Conservation (phyloP, 1,284 basidiomycete genomes). For the Trametes pubescens region DNA sequence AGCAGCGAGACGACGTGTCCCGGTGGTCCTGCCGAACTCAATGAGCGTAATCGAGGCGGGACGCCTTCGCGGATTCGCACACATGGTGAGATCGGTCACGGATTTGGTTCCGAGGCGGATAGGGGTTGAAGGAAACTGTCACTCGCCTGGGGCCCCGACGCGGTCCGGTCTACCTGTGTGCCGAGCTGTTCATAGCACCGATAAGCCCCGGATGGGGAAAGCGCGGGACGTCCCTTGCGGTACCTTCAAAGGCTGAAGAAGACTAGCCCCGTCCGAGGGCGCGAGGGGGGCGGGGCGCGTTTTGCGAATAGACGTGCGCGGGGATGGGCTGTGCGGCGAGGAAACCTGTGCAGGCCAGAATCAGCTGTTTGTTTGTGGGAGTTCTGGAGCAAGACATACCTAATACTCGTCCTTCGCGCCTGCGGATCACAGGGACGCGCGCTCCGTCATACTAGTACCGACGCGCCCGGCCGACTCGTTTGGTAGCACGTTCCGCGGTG, state of each 20-base stretch:
- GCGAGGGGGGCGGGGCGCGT: conserved; percentile 15
- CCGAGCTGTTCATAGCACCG: conserved; percentile 35
- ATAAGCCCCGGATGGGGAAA: conserved; percentile 34
- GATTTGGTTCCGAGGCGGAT: conserved; percentile 32
- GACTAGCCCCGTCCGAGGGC: conserved; percentile 26
- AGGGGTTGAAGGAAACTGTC: conserved; percentile 33
- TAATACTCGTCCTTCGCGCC: conserved; percentile 11
- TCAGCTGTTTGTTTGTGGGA: conserved; percentile 20
- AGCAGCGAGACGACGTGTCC: conserved; percentile 15
- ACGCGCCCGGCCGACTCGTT: conserved; percentile 31
- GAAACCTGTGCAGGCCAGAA: conserved; percentile 12
- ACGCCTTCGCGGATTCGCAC: conserved; percentile 25
- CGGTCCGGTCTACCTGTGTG: conserved; percentile 31
- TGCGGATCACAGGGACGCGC: conserved; percentile 34
- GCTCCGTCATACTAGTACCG: conserved; percentile 29
- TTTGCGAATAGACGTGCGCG: conserved; percentile 4
- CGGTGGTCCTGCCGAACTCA: conserved; percentile 22
- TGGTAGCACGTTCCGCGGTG: conserved; percentile 35
- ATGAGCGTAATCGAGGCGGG: conserved; percentile 24
- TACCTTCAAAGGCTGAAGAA: conserved; percentile 29
- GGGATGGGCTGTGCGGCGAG: neutral
- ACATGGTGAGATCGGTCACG: conserved; percentile 30
- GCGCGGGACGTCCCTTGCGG: conserved; percentile 26
- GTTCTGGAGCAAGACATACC: conserved; percentile 23
- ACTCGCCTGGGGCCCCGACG: conserved; percentile 21